Evolutionary conservation across 139 green algal species (phyloP), one percentile per base, ranked within the genome.

Genomic region (Coccomyxa sp.): DNA sequence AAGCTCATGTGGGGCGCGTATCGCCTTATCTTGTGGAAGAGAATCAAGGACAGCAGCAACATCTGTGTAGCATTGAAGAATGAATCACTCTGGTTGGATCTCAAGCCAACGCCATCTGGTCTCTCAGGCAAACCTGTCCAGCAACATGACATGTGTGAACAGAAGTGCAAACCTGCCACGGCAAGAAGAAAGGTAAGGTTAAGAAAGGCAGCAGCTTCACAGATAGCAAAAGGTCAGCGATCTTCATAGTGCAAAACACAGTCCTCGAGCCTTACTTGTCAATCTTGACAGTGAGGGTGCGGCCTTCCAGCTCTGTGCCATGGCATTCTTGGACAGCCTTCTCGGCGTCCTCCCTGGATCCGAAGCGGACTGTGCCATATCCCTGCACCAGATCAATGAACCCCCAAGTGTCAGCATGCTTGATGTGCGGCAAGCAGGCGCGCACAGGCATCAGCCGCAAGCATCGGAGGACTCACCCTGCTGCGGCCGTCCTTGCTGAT

Each of bases 281-380:
- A 57, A 97, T 78, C 84, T 94, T 95, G 67, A 98, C 95, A 27
- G 90, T 90, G 63, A 98, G 86, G 17, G 90, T 91, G 80, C 95
- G 89, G 63, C 93, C 94, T 83, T 98, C 94, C 79, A 95, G 88
- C 32, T 95, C 90, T n/a, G 76, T 88, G 83, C 92, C 93, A 85
- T 98, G 91, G 86, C 94, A 94, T 58, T 91, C 84, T 58, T 89
- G 84, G 81, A 98, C 96, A 79, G 95, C 95, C 23, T 83, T 82
- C 68, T 91, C 23, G 9, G 94, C 95, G 25, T 86, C 88, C 82
- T 97, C 95, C 31, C 85, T 81, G 10, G 83, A 89, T n/a, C 86
- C 85, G 86, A 98, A 98, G 63, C 87, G 89, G 14, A 98, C 90
- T 59, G 93, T 97, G 83, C 95, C 95, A 83, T 96, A 98, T 27